These are phyloP conservation scores for Fusarium pseudoanthophilum DNA, from an alignment of 2,329 filamentous ascomycete genomes.

Conservation along the genomic window DNA sequence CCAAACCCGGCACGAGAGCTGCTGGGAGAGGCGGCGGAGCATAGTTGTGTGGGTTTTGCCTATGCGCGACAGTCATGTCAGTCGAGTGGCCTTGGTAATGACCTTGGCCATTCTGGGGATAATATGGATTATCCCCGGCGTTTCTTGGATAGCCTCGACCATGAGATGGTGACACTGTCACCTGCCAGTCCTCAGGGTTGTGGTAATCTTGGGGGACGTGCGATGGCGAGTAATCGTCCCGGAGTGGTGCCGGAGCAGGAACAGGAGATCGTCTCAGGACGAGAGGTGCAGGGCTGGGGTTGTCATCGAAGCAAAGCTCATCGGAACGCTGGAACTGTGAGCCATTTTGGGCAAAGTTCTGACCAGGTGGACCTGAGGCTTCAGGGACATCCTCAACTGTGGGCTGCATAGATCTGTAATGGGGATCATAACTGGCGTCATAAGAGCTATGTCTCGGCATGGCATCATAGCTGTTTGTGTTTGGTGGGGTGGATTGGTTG, in stretches of 20 bases:
- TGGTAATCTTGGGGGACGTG: constrained; percentile 34
- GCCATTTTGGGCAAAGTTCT: constrained; percentile 42
- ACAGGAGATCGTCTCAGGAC: constrained; percentile 52
- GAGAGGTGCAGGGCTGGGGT: constrained; percentile 57
- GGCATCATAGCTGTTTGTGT: constrained; percentile 48
- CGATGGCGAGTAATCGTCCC: constrained; percentile 42
- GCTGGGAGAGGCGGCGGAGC: constrained; percentile 62
- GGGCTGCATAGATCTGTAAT: constrained; percentile 66
- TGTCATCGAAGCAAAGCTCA: constrained; percentile 54
- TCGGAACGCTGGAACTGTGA: constrained; percentile 46
- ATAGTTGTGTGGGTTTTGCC: constrained; percentile 52
- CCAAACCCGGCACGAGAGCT: constrained; percentile 70
- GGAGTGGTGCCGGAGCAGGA: constrained; percentile 36
- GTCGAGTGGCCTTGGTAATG: constrained; percentile 47
- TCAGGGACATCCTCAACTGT: constrained; percentile 74
- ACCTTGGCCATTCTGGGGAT: constrained; percentile 46
- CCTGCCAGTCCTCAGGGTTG: constrained; percentile 41
- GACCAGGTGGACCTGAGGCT: constrained; percentile 50
- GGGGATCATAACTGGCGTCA: constrained; percentile 58
- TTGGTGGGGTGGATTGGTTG: constrained; percentile 44
- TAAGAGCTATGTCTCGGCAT: constrained; percentile 62
- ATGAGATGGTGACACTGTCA: constrained; percentile 48
- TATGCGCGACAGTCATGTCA: constrained; percentile 52
- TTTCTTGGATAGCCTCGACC: constrained; percentile 51
- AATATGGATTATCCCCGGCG: constrained; percentile 45